Evolutionary conservation across 768 basidiomycete species (phyloP).

Genomic region (Pulveroboletus frians): DNA sequence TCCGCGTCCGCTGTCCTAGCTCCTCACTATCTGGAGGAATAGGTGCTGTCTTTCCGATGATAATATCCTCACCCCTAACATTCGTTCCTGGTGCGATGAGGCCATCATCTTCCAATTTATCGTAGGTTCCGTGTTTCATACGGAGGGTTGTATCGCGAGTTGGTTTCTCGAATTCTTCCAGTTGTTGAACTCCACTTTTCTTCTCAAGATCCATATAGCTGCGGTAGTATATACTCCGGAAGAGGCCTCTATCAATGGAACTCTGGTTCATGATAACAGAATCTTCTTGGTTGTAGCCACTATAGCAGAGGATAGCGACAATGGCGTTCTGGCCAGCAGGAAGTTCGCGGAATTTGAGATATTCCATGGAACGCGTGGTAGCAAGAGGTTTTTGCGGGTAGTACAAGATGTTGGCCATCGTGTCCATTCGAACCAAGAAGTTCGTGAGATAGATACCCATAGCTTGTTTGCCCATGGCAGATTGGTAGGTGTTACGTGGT

Average conservation of each 20-base stretch:
- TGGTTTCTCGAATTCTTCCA: slow-evolving; percentile 98
- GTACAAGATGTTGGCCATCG: slow-evolving; percentile 99
- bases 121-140: slow-evolving; percentile 98
- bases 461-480: slow-evolving; percentile 99
- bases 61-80: slow-evolving; percentile 95
- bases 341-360: slow-evolving; percentile 95
- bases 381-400: slow-evolving; percentile 99
- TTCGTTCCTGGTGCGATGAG: slow-evolving; percentile 93
- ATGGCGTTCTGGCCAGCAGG: slow-evolving; percentile 99
- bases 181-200: slow-evolving; percentile 83
- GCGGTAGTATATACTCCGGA: slow-evolving; percentile 97
- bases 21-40: slow-evolving; percentile 96
- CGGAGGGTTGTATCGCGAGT: slow-evolving; percentile 87
- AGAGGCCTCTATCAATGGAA: slow-evolving; percentile 95
- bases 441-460: slow-evolving; percentile 99
- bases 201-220: slow-evolving; percentile 99
- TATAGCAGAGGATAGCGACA: slow-evolving; percentile 97
- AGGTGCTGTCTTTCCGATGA: slow-evolving; percentile 98
- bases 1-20: slow-evolving; percentile 90
- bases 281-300: slow-evolving; percentile 99
- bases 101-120: slow-evolving; percentile 96
- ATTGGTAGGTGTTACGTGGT: slow-evolving; percentile 99
- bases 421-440: slow-evolving; percentile 98
- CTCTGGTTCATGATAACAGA: slow-evolving; percentile 99
- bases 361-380: slow-evolving; percentile 98